Base-by-base conservation (phyloP, 2,329 filamentous ascomycete genomes). In the Microcyclosporella mali region DNA sequence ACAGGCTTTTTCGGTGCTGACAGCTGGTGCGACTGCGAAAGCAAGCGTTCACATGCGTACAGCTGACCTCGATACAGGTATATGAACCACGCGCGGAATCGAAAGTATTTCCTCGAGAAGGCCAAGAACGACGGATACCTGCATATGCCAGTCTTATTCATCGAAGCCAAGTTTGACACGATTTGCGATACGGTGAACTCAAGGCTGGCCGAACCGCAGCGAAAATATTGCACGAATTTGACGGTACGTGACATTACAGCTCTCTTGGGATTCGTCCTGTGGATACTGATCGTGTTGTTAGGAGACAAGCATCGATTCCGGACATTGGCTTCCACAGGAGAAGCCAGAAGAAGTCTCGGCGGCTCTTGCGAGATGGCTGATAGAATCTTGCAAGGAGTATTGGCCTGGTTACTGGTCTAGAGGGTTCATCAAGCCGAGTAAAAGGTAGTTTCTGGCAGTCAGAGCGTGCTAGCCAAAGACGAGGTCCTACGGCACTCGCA, bases 41-140 rank as follows among this genome's bases (percentile, higher is more conserved):
- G n/a, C n/a, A n/a, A n/a, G n/a, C n/a, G n/a, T n/a, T n/a, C n/a
- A n/a, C n/a, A n/a, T n/a, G n/a, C n/a, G n/a, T n/a, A n/a, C n/a
- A n/a, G n/a, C n/a, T n/a, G n/a, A n/a, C n/a, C n/a, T n/a, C n/a
- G n/a, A n/a, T n/a, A n/a, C n/a, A n/a, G 64, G 48, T 74, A 74
- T 43, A 45, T 67, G 28, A 68, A 74, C 47, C 66, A 71, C 46
- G 56, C 62, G 4, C 56, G 51, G 10, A 74, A 75, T 41, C 52
- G 48, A 2, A 62, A 60, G 30, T 74, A 69, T 51, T 64, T 61
- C 6, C 63, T 64, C 15, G 60, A 62, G 18, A 59, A 65, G 31
- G 47, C 50, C 7, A 62, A 59, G 53, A 64, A 66, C 16, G 57
- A 56, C 3, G 62, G 61, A 0, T 49, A 56, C 4, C 34, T 67